Evolutionary conservation across 1,139 yeast genomes (phyloP).

Genomic region (Candida anutae): DNA sequence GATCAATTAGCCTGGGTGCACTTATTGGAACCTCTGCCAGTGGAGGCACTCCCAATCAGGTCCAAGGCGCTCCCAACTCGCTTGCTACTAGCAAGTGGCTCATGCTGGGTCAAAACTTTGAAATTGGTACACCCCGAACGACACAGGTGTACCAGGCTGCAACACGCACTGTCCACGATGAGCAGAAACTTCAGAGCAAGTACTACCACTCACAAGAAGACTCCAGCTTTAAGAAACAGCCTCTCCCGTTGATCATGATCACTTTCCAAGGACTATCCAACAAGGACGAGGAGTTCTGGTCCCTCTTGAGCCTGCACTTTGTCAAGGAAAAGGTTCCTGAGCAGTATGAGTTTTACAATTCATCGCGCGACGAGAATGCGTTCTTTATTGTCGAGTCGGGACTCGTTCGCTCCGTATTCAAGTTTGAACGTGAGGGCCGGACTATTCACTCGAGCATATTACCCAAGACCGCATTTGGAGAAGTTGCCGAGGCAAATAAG

Average conservation of each 20-base stretch:
- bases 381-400: slow-evolving; percentile 80
- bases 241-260: slow-evolving; percentile 61
- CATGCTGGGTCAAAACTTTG: slow-evolving; percentile 11
- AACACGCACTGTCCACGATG: slow-evolving; percentile 39
- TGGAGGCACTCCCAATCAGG: not conserved
- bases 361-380: slow-evolving; percentile 22
- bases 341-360: slow-evolving; percentile 44
- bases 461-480: slow-evolving; percentile 91
- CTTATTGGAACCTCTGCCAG: not conserved
- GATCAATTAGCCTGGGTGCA: slow-evolving; percentile 5
- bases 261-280: slow-evolving; percentile 62
- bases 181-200: slow-evolving; percentile 27
- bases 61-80: not conserved
- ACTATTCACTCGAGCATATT: slow-evolving; percentile 68
- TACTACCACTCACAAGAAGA: slow-evolving; percentile 20
- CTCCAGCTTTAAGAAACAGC: slow-evolving; percentile 41
- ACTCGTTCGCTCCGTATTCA: slow-evolving; percentile 53
- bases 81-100: slow-evolving; percentile 3
- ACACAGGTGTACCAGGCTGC: slow-evolving; percentile 59
- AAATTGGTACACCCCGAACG: slow-evolving; percentile 57
- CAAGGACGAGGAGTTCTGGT: slow-evolving; percentile 62
- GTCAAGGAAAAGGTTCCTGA: slow-evolving; percentile 41
- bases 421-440: slow-evolving; percentile 46
- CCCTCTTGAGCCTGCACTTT: slow-evolving; percentile 44
- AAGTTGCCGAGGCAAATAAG: slow-evolving; percentile 29